Conservation (phyloP, 1,284 basidiomycete genomes). For the Malassezia restricta region DNA sequence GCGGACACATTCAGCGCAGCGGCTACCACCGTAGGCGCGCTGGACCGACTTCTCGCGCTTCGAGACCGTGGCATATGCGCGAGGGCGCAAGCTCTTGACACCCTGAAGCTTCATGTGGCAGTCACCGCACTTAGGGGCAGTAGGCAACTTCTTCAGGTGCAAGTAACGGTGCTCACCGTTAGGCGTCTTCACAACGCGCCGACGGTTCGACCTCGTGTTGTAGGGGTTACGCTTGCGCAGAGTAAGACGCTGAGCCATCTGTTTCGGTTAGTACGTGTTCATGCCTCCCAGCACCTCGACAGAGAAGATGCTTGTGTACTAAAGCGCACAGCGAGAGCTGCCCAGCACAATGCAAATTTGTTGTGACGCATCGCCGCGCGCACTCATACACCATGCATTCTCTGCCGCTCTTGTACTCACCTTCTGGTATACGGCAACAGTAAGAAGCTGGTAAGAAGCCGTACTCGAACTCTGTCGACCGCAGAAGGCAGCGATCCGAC, state of each 20-base stretch:
- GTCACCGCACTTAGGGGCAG: conserved; percentile 71
- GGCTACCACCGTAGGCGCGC: conserved; percentile 43
- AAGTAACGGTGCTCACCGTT: conserved; percentile 84
- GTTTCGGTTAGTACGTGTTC: not conserved
- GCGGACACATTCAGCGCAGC: conserved; percentile 42
- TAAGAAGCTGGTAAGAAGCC: not conserved
- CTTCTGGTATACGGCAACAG: conserved; percentile 16
- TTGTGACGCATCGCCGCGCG: too few relatives aligned
- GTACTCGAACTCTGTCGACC: not conserved
- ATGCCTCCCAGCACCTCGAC: not conserved
- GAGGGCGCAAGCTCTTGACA: conserved; percentile 41
- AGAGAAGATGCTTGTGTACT: too few relatives aligned
- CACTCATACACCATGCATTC: not conserved
- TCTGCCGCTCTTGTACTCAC: conserved; percentile 1
- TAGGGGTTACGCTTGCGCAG: conserved; percentile 97
- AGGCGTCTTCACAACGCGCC: conserved; percentile 92
- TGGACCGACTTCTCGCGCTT: conserved; percentile 44
- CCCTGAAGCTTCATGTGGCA: conserved; percentile 39
- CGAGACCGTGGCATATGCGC: conserved; percentile 37
- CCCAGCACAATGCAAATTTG: too few relatives aligned
- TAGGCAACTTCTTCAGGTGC: conserved; percentile 72
- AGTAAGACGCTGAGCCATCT: conserved; percentile 96
- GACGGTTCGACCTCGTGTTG: conserved; percentile 94
- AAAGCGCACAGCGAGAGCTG: too few relatives aligned
- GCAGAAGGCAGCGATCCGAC: not conserved